Base-by-base conservation (phyloP, 2,329 filamentous ascomycete species). In the Sarocladiaceae sp. region DNA sequence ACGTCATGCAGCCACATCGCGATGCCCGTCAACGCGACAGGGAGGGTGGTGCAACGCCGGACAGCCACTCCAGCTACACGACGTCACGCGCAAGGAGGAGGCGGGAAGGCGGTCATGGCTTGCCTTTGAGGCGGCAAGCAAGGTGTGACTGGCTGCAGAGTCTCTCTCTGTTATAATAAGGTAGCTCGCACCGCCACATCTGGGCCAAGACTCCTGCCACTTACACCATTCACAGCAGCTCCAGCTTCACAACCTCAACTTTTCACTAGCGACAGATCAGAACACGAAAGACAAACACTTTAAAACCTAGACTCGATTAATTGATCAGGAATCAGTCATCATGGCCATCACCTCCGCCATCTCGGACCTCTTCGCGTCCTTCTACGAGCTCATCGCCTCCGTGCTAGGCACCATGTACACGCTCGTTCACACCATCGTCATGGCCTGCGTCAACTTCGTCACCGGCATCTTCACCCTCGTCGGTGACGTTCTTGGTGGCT, bases 321-420 rank as follows among this genome's bases (percentile, higher is more conserved):
- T 13, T 15, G 18, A 26, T 13, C 20, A 16, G 21, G 23, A 39
- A 12, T 44, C 10, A 26, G 15, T 37, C 49, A 60, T 43, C 44
- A 63, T 65, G 62, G 55, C 62, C 33, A 47, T 68, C 54, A 57
- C 58, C 18, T 51, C 55, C 34, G 66, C 65, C 23, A 48, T 69
- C 43, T 52, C 53, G 34, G 60, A 66, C 50, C 55, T 68, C 40
- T 53, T 68, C 55, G 64, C 60, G 51, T 67, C 63, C 54, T 55
- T 69, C 53, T 67, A 63, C 47, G 65, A 69, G 55, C 63, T 70
- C 23, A 47, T 68, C 31, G 53, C 60, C 26, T 66, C 65, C 4
- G 47, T 69, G 40, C 50, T 69, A 21, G 51, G 53, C 26, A 58
- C 64, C n/a, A 41, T 60, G 33, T 61, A 60, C 50, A 40, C 58